These are phyloP conservation scores for Akanthomyces lecanii DNA, from an alignment of 2,329 filamentous ascomycete species.

Conservation along the genomic window DNA sequence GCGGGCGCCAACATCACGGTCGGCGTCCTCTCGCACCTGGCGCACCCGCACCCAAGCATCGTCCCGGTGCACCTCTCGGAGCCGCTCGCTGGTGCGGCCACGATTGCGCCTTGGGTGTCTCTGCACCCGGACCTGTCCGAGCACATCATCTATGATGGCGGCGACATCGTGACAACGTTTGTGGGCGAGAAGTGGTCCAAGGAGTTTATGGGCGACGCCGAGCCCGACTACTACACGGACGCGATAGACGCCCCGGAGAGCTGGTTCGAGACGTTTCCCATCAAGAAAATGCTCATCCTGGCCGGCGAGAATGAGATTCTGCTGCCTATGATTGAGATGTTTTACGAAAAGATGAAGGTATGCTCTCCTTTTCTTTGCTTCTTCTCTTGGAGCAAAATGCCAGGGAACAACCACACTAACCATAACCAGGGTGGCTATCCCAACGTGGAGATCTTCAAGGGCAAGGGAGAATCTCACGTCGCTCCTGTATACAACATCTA, in stretches of 20 bases:
- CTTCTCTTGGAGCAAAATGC: background rate
- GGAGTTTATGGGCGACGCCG: constrained; percentile 17
- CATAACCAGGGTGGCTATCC: constrained; percentile 19
- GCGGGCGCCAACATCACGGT: constrained; percentile 23
- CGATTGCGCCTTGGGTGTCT: constrained; percentile 22
- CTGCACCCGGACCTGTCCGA: constrained; percentile 17
- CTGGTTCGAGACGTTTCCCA: constrained; percentile 22
- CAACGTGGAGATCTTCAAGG: constrained; percentile 21
- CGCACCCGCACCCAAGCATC: constrained; percentile 22
- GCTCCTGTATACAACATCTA: constrained; percentile 23
- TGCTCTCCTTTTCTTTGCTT: background rate
- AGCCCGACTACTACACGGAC: constrained; percentile 21
- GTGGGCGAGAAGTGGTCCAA: constrained; percentile 18
- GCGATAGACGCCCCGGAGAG: constrained; percentile 19
- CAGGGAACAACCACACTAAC: background rate
- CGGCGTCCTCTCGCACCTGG: constrained; percentile 23
- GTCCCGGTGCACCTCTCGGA: constrained; percentile 18
- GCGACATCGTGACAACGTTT: constrained; percentile 20
- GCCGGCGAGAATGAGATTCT: constrained; percentile 22
- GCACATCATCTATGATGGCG: constrained; percentile 19
- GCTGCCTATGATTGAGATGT: constrained; percentile 20
- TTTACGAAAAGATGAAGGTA: constrained; percentile 22
- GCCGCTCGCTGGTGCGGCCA: constrained; percentile 19
- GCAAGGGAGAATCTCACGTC: constrained; percentile 22
- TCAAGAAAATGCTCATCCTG: constrained; percentile 20